Evolutionary conservation across 495 filamentous ascomycete genomes (phyloP).

Genomic region (Penicillium coffeae): DNA sequence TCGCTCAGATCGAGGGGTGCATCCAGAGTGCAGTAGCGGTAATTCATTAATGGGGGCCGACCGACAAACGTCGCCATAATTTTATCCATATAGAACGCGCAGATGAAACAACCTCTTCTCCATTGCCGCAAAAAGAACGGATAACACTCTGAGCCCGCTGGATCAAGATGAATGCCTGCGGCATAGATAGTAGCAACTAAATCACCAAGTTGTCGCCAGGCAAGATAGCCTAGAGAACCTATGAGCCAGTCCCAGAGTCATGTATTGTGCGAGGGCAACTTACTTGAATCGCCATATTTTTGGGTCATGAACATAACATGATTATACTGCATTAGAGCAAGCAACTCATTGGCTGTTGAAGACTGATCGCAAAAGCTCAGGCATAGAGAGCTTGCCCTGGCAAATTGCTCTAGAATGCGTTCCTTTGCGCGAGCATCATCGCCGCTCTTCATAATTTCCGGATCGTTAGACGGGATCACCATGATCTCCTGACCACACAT

Average conservation of each 20-base stretch:
- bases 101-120: slow-evolving; percentile 49
- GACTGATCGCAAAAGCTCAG: slow-evolving; percentile 45
- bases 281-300: slow-evolving; percentile 51
- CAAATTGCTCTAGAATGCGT: slow-evolving; percentile 32
- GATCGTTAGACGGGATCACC: slow-evolving; percentile 36
- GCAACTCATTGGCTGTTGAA: slow-evolving; percentile 44
- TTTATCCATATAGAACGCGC: slow-evolving; percentile 52
- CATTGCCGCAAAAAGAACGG: slow-evolving; percentile 51
- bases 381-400: slow-evolving; percentile 41
- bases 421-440: slow-evolving; percentile 22
- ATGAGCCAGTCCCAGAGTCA: neutral
- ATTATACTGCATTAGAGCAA: slow-evolving; percentile 43
- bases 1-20: slow-evolving; percentile 57
- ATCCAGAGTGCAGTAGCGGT: slow-evolving; percentile 51
- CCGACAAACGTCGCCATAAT: slow-evolving; percentile 52
- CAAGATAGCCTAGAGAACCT: slow-evolving; percentile 36
- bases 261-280: slow-evolving; percentile 12
- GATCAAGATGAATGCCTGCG: slow-evolving; percentile 55
- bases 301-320: slow-evolving; percentile 44
- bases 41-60: slow-evolving; percentile 52
- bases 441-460: slow-evolving; percentile 21
- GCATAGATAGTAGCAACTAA: slow-evolving; percentile 51
- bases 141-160: slow-evolving; percentile 34
- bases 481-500: slow-evolving; percentile 41
- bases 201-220: slow-evolving; percentile 53